These are phyloP conservation scores for Moesziomyces sp. DNA, from an alignment of 1,284 basidiomycete species.

Conservation along the genomic window DNA sequence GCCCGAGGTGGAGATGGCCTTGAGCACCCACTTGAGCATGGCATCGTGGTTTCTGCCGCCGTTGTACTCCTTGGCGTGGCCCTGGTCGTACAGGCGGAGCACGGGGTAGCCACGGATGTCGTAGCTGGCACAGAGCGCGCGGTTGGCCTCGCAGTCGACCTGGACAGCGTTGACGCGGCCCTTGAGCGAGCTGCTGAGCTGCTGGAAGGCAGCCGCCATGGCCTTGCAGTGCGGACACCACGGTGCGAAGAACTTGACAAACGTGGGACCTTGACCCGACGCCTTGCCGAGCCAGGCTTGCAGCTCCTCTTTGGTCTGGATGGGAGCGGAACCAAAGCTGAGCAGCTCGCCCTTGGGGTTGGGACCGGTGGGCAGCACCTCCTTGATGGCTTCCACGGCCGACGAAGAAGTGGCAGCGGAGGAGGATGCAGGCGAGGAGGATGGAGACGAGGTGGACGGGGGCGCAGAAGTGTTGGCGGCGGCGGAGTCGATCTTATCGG, in stretches of 20 bases:
- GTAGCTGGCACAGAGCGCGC: conserved; percentile 48
- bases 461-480: conserved; percentile 9
- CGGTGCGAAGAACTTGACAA: conserved; percentile 66
- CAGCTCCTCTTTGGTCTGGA: conserved; percentile 49
- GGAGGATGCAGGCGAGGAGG: conserved; percentile 8
- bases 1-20: conserved; percentile 47
- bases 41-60: conserved; percentile 55
- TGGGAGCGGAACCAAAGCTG: conserved; percentile 45
- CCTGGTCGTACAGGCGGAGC: conserved; percentile 58
- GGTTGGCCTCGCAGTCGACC: conserved; percentile 60
- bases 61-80: conserved; percentile 51
- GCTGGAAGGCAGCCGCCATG: conserved; percentile 58
- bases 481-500: not conserved
- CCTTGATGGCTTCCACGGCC: conserved; percentile 13
- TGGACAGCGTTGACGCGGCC: conserved; percentile 62
- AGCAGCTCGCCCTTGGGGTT: conserved; percentile 56
- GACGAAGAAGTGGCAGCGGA: conserved; percentile 4
- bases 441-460: not conserved
- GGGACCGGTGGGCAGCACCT: conserved; percentile 40
- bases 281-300: conserved; percentile 49
- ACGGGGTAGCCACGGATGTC: conserved; percentile 55
- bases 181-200: conserved; percentile 50
- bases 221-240: conserved; percentile 67
- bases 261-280: conserved; percentile 54
- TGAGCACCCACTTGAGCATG: conserved; percentile 61